Base-by-base conservation (phyloP, 257 asterid species). In the Ocimum tenuiflorum region DNA sequence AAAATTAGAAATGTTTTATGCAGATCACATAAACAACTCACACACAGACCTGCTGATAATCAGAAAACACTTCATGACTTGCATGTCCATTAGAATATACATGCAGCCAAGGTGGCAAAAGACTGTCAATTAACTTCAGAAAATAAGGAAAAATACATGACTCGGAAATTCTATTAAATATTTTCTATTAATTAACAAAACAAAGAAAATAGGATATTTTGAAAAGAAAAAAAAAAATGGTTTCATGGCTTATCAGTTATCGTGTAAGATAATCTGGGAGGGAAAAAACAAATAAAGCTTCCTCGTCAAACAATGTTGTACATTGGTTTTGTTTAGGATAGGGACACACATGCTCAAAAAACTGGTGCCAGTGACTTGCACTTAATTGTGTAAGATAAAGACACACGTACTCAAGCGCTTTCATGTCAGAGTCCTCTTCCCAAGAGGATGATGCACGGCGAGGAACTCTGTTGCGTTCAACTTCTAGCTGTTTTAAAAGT, bases 351-450 rank as follows among this genome's bases (percentile, higher is more conserved):
- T n/a, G n/a, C n/a, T n/a, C n/a, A n/a, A n/a, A n/a, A n/a, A n/a
- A n/a, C n/a, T n/a, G n/a, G n/a, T n/a, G n/a, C n/a, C n/a, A n/a
- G n/a, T n/a, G n/a, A n/a, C n/a, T n/a, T n/a, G n/a, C n/a, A n/a
- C n/a, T n/a, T n/a, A n/a, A n/a, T n/a, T n/a, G n/a, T n/a, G n/a
- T n/a, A n/a, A n/a, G 57, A 43, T 11, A 48, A 72, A 43, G 33
- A 55, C 18, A 66, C 80, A 63, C 96, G 73, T 94, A 94, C 99
- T 94, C 99, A n/a, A 94, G 97, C 47, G 92, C 68, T 81, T 86
- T 94, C 71, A 94, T 88, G 82, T 94, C 97, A 49, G 94, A 24
- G 48, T 90, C 99, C 79, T 90, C 99, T 78, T 90, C 97, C 95
- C 97, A 94, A 59, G 94, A 82, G 77, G 96, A 79, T 20, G 96